Percentiles rank a stretch among this genome's conserved stretches.
Conservation (phyloP, 371 early-diverging fungal genomes). For the Coemansia sp. region DNA sequence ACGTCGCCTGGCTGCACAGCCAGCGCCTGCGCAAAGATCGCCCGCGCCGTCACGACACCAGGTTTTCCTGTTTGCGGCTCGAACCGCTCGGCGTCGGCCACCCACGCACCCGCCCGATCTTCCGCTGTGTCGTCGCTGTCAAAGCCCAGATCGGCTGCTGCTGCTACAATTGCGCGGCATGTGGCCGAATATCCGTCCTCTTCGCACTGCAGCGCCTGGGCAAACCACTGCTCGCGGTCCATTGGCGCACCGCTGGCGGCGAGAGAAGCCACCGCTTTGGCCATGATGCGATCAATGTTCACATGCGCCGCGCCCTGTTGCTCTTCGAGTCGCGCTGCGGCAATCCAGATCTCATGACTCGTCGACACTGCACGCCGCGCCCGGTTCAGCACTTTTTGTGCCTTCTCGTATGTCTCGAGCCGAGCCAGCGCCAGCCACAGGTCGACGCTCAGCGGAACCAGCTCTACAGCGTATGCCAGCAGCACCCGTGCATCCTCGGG, state of each 20-base stretch:
- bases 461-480: slow-evolving; percentile 87
- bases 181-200: slow-evolving; percentile 72
- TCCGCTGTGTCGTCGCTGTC: slow-evolving; percentile 62
- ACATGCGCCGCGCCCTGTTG: slow-evolving; percentile 51
- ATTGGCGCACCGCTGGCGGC: slow-evolving; percentile 65
- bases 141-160: slow-evolving; percentile 76
- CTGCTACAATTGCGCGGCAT: slow-evolving; percentile 80
- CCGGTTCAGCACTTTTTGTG: slow-evolving; percentile 82
- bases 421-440: slow-evolving; percentile 94
- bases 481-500: slow-evolving; percentile 88
- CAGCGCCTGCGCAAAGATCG: slow-evolving; percentile 83
- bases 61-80: slow-evolving; percentile 50
- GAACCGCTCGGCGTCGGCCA: slow-evolving; percentile 85
- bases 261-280: slow-evolving; percentile 67
- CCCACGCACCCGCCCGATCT: slow-evolving; percentile 79
- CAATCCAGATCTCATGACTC: slow-evolving; percentile 92
- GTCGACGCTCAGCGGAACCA: slow-evolving; percentile 86
- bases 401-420: slow-evolving; percentile 87
- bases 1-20: slow-evolving; percentile 73
- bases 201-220: slow-evolving; percentile 85
- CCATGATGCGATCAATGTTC: slow-evolving; percentile 70
- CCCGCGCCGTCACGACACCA: slow-evolving; percentile 78
- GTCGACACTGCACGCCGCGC: slow-evolving; percentile 85
- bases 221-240: slow-evolving; percentile 88
- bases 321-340: slow-evolving; percentile 91